These are phyloP conservation scores for Coccinonectria pachysandricola DNA, from an alignment of 2,329 filamentous ascomycete genomes.

Conservation along the genomic window DNA sequence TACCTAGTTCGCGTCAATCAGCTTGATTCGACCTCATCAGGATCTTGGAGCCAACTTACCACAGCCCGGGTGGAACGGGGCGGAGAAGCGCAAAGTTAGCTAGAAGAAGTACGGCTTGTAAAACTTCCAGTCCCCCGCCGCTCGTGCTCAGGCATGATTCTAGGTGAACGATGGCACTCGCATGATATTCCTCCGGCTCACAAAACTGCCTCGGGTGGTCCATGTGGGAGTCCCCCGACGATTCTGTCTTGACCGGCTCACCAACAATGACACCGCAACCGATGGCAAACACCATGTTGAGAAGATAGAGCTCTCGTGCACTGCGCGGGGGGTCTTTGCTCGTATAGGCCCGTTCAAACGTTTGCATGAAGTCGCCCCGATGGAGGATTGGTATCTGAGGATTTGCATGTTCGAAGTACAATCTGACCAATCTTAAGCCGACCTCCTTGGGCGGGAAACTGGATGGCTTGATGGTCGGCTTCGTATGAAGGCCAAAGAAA, in stretches of 20 bases:
- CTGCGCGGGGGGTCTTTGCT: slow-evolving; percentile 56
- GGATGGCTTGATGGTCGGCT: slow-evolving; percentile 75
- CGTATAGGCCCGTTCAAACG: slow-evolving; percentile 74
- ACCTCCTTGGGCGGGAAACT: slow-evolving; percentile 72
- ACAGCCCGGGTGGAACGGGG: slow-evolving; percentile 84
- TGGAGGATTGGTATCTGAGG: slow-evolving; percentile 92
- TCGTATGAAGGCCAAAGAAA: slow-evolving; percentile 92
- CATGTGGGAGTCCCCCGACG: slow-evolving; percentile 22
- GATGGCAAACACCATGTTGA: slow-evolving; percentile 97
- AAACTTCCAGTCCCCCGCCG: slow-evolving; percentile 81
- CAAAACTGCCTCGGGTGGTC: slow-evolving; percentile 34
- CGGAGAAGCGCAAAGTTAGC: slow-evolving; percentile 85
- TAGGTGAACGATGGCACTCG: slow-evolving; percentile 83
- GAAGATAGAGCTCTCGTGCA: slow-evolving; percentile 76
- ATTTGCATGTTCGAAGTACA: slow-evolving; percentile 95
- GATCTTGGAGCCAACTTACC: slow-evolving; percentile 36
- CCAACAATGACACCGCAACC: slow-evolving; percentile 86
- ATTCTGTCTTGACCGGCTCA: slow-evolving; percentile 41
- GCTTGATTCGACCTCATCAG: too few relatives aligned
- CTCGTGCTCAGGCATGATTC: slow-evolving; percentile 78
- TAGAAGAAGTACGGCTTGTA: slow-evolving; percentile 84
- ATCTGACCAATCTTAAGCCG: slow-evolving; percentile 59
- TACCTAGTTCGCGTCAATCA: slow-evolving; percentile 41
- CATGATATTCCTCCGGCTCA: slow-evolving; percentile 92
- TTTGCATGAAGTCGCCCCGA: slow-evolving; percentile 76